Evolutionary conservation across 2,329 filamentous ascomycete species (phyloP), one percentile per base, ranked within the genome.

Genomic region (Xylariaceae sp.): DNA sequence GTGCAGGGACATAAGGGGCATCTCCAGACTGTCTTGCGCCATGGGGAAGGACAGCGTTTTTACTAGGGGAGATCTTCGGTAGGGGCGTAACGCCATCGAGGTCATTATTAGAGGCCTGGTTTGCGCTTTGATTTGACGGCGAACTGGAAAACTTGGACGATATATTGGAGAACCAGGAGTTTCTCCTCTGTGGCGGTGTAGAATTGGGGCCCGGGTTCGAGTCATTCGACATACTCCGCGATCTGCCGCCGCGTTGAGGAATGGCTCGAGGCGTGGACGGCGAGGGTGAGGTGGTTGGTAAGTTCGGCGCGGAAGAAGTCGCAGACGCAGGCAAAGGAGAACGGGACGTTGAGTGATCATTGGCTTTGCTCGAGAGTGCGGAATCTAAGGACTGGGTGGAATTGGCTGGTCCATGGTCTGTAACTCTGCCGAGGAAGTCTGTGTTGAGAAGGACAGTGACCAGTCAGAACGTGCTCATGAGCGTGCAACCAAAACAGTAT

Each of bases 141-240:
- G 78, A 77, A 34, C 85, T 86, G 2, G 89, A 92, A 76, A 97
- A 96, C 72, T 96, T 97, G 65, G 90, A 93, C 64, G 91, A 95
- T 66, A 97, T 85, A 70, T 86, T 96, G 58, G 90, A 90, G 70
- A 97, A 92, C 94, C 94, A 99, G 11, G 92, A 96, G 63, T 86
- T 87, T 64, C 91, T 83, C 56, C 84, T 80, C 51, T 78, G 76
- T 6, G 77, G 74, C 55, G 67, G 70, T 61, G 57, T 67, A 30
- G 44, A 74, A 65, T 57, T 67, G 70, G 58, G 71, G 66, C 57
- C 66, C 64, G 56, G 66, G 61, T 18, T 49, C 56, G 64, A 56
- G 42, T 72, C 67, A 70, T 67, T 69, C 0, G 75, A 73, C 37
- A 63, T 62, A 53, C 66, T 70, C 52, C 73, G 72, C n/a, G 67